Base-by-base conservation (phyloP, 257 asterid genomes). In the Petrea volubilis region DNA sequence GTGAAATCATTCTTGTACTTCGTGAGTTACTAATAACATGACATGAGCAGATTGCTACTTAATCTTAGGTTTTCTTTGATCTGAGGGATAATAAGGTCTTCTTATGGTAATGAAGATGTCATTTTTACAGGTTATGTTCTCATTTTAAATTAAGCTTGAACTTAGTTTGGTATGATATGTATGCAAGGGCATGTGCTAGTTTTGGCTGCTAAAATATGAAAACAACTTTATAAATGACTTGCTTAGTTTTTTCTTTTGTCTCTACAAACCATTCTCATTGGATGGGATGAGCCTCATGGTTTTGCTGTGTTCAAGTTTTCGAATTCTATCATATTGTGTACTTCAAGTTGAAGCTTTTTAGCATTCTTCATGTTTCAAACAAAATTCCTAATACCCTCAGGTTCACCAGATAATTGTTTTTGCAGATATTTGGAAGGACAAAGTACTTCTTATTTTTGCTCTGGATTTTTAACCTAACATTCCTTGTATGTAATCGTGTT, bases 391-490 rank as follows among this genome's bases (percentile, higher is more conserved):
- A 78, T 72, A 44, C 76, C 67, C 75, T 85, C 77, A 68, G 71
- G 74, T 81, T 84, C 83, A 79, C 80, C 76, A 73, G 83, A 77
- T 77, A 40, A 77, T 84, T 73, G 77, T 51, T 78, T 78, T 51
- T 84, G 82, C 93, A 91, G 97, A 82, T 84, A 78, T 82, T 83
- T 80, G 97, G 96, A 78, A 85, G 91, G 86, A 85, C 86, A 60
- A 86, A 69, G 64, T 86, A 81, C 81, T 89, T 89, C 85, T 75
- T 85, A 33, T 78, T 73, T 70, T 62, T 81, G 72, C 83, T 92
- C 47, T 92, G 98, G 98, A 65, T 77, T 57, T 88, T 88, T 75
- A 92, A 90, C 79, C 79, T 92, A 12, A 82, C 89, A 49, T 84
- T 92, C 81, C 91, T 92, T 68, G 57, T 88, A 43, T 82, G 85